Base-by-base conservation (phyloP, 768 basidiomycete species). In the Pholiota conissans region DNA sequence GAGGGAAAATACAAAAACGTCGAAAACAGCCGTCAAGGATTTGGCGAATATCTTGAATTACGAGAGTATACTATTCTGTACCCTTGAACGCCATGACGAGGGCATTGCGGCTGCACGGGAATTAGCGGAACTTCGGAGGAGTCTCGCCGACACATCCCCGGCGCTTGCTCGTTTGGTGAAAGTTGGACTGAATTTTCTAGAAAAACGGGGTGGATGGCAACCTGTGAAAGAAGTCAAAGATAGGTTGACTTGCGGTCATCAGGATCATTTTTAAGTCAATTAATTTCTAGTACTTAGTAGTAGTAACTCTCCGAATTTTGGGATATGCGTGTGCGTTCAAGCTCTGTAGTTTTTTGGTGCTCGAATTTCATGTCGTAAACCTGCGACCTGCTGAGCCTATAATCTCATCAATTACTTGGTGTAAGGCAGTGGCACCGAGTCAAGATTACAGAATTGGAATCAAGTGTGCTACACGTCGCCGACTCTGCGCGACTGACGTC, bases 51-150 rank as follows among this genome's bases (percentile, higher is more conserved):
- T 26, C 9, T 42, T 54, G 13, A 18, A 30, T 20, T 46, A 30
- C 39, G 27, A 18, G 0, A 37, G 53, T 18, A 14, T 54, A 6
- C 13, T 28, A 20, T 54, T 28, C 11, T 54, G 53, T 22, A 54
- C 53, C 20, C 29, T 54, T 30, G 53, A 42, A 14, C 42, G 40
- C 3, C 53, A 54, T 20, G 53, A 54, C 9, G 53, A 54, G 18
- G 53, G 53, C 5, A n/a, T 34, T 5, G 40, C 11, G 34, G 53
- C 53, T 10, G 53, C 22, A 5, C 10, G 28, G 5, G 53, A 54
- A 20, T 27, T 46, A 28, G 16, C 13, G 18, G 40, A 47, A 16
- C 40, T 53, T 5, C 39, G 20, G 26, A 20, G 28, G 4, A 26
- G 5, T 18, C 26, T 53, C 7, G 40, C 14, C 2, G n/a, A 6